Conservation (phyloP, 129 eudicot genomes). For the Pittosporum tobira region DNA sequence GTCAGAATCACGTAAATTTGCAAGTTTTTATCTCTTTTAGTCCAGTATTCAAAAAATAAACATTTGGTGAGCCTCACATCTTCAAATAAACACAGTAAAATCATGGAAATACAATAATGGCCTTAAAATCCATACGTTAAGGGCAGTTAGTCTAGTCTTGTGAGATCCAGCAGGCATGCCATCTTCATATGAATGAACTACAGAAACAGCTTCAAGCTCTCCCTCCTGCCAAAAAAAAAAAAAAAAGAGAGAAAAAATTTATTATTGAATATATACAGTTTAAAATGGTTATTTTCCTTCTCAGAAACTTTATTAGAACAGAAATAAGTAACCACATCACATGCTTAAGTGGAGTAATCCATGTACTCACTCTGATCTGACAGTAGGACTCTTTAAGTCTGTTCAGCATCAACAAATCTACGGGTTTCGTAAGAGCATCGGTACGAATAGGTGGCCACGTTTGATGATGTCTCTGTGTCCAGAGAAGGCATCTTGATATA, state of each 20-base stretch:
- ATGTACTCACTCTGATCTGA: conserved; percentile 54
- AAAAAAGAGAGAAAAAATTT: neutral
- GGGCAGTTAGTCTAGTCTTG: conserved; percentile 87
- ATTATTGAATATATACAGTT: neutral
- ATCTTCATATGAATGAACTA: conserved; percentile 89
- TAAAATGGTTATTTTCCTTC: neutral
- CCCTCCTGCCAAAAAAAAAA: conserved; percentile 58
- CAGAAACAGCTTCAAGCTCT: conserved; percentile 74
- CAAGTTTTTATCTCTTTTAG: too few relatives aligned
- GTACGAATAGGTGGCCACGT: conserved; percentile 98
- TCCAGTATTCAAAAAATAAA: neutral
- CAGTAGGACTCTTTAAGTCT: conserved; percentile 82
- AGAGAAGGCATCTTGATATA: conserved; percentile 90
- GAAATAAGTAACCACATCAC: too few relatives aligned
- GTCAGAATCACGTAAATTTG: too few relatives aligned
- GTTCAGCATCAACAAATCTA: conserved; percentile 83
- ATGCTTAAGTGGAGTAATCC: too few relatives aligned
- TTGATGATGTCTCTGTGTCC: conserved; percentile 99
- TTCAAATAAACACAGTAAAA: neutral
- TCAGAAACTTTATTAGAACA: neutral
- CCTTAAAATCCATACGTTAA: conserved; percentile 43
- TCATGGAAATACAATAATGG: neutral
- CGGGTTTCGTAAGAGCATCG: conserved; percentile 75
- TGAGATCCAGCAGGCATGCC: conserved; percentile 86
- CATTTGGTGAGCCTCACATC: neutral